Evolutionary conservation across 805 yeast genomes (phyloP).

Genomic region (Ogataea naganishii): DNA sequence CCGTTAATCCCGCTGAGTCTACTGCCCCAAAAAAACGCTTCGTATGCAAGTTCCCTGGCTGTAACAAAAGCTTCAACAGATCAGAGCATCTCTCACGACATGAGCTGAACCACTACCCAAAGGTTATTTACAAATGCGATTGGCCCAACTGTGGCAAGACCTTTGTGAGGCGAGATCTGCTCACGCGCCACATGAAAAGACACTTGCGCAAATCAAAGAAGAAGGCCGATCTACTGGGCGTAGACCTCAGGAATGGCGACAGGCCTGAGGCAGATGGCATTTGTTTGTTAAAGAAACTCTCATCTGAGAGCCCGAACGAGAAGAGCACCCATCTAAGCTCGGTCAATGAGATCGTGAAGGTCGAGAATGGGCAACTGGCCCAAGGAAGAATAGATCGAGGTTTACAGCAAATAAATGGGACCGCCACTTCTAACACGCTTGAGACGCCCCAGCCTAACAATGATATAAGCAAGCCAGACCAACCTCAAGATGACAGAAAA

Average conservation of each 20-base stretch:
- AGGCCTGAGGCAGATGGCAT: too few species aligned
- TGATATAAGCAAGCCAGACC: too few species aligned
- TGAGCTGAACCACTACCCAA: conserved; percentile 50
- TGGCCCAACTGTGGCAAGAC: conserved; percentile 45
- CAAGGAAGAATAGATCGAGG: too few species aligned
- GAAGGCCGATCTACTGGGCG: conserved; percentile 1
- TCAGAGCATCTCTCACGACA: conserved; percentile 61
- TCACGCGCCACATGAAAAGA: conserved; percentile 35
- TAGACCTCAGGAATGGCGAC: conserved; percentile 1
- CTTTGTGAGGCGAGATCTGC: conserved; percentile 54
- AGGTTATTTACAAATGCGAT: conserved; percentile 44
- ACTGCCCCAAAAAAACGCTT: too few species aligned
- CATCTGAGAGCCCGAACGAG: not conserved
- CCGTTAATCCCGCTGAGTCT: too few species aligned
- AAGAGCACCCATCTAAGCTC: not conserved
- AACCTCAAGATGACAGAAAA: too few species aligned
- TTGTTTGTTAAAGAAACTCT: too few species aligned
- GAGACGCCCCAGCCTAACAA: too few species aligned
- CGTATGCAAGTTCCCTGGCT: conserved; percentile 36
- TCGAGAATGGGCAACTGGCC: too few species aligned
- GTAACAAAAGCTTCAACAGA: conserved; percentile 48
- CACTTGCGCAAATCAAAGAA: conserved; percentile 22
- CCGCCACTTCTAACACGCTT: too few species aligned
- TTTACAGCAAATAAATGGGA: too few species aligned
- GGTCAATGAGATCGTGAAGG: too few species aligned